phyloP scores from a whole-genome alignment of 108 stramenopile species.

The Bacterosira constricta region DNA sequence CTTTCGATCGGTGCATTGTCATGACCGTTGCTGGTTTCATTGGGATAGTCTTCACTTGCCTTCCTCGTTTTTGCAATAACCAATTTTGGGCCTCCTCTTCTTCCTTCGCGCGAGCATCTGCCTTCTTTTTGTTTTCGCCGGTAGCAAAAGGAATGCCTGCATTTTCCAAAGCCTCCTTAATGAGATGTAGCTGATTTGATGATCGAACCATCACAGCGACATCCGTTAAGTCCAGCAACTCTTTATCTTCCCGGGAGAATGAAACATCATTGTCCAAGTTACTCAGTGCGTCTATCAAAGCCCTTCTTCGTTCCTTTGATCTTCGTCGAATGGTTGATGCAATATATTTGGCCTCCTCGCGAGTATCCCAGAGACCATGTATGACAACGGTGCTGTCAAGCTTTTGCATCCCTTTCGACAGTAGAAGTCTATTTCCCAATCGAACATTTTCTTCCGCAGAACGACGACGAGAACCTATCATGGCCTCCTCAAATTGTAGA shows the following conservation, averaged over 20 bases:
- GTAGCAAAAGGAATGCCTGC: conserved; percentile 48
- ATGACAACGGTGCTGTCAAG: conserved; percentile 47
- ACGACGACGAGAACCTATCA: too few relatives aligned
- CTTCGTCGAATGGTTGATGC: conserved; percentile 51
- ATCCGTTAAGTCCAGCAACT: conserved; percentile 50
- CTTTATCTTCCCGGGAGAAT: not conserved
- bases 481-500: not conserved
- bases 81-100: conserved; percentile 4
- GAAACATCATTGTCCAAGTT: conserved; percentile 12
- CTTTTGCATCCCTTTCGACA: conserved; percentile 46
- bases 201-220: conserved; percentile 62
- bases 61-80: conserved; percentile 3
- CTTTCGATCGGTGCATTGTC: conserved; percentile 68
- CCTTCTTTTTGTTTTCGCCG: conserved; percentile 7
- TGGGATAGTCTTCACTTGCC: conserved; percentile 8
- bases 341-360: conserved; percentile 64
- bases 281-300: conserved; percentile 37
- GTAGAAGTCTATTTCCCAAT: conserved; percentile 37
- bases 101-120: not conserved
- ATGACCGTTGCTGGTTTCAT: conserved; percentile 65
- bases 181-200: conserved; percentile 38
- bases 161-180: conserved; percentile 45
- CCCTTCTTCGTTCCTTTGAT: conserved; percentile 41
- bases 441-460: conserved; percentile 12
- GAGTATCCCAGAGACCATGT: conserved; percentile 58